Evolutionary conservation across 208 protist genomes (phyloP).

Genomic region (Acanthamoeba triangularis): DNA sequence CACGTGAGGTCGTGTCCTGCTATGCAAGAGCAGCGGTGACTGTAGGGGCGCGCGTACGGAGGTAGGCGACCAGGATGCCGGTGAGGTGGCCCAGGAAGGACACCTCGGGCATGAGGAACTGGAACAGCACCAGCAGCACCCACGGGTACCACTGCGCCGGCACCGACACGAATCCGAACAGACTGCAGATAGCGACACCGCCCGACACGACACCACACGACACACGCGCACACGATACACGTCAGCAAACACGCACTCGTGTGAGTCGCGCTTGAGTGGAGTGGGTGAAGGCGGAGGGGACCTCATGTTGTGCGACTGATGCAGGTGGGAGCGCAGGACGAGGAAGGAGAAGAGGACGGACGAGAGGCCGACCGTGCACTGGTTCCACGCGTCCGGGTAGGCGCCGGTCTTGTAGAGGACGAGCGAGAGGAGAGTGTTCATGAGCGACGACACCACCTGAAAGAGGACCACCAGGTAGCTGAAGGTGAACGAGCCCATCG

Average conservation of each 20-base stretch:
- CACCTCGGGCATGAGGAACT: slow-evolving; percentile 80
- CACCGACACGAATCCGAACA: slow-evolving; percentile 83
- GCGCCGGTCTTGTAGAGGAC: not conserved
- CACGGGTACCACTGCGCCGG: slow-evolving; percentile 84
- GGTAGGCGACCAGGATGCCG: slow-evolving; percentile 84
- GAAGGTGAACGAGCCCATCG: slow-evolving; percentile 36
- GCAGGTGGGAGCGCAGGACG: slow-evolving; percentile 76
- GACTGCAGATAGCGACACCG: not conserved
- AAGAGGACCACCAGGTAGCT: slow-evolving; percentile 62
- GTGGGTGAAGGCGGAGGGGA: not conserved
- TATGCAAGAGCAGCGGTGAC: too few species aligned
- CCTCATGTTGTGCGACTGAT: not conserved
- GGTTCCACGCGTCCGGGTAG: not conserved
- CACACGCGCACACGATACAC: too few species aligned
- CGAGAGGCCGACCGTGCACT: slow-evolving; percentile 83
- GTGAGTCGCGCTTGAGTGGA: too few species aligned
- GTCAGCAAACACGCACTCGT: too few species aligned
- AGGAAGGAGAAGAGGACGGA: slow-evolving; percentile 84
- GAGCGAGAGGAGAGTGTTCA: slow-evolving; percentile 16
- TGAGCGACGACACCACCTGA: slow-evolving; percentile 19
- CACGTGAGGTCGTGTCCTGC: too few species aligned
- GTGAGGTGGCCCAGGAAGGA: slow-evolving; percentile 86
- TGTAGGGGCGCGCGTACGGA: slow-evolving; percentile 6
- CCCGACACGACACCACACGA: not conserved
- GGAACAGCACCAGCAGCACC: slow-evolving; percentile 82